Conservation (phyloP, 805 yeast genomes). For the Phaffomyces opuntiae region DNA sequence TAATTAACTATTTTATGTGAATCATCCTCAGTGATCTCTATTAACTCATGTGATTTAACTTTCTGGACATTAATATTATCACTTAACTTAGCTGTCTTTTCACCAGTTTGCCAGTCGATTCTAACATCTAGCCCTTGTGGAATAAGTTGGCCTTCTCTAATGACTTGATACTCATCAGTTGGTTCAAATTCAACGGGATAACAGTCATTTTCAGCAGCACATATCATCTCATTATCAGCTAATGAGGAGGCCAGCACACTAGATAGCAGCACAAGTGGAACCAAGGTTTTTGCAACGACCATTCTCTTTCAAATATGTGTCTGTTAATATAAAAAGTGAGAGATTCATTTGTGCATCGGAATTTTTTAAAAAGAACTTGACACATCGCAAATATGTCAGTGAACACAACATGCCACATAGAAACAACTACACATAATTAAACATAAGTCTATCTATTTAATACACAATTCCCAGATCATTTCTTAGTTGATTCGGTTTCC, state of each 20-base stretch:
- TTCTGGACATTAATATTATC: conserved; percentile 8
- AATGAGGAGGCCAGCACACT: conserved; percentile 2
- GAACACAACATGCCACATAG: no score
- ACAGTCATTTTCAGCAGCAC: conserved; percentile 46
- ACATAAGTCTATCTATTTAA: no score
- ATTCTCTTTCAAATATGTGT: background rate
- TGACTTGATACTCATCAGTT: conserved; percentile 57
- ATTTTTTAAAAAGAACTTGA: no score
- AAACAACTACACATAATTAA: no score
- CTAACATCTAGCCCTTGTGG: conserved; percentile 71
- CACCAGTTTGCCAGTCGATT: conserved; percentile 65
- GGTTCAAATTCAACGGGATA: conserved; percentile 63
- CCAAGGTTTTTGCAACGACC: background rate
- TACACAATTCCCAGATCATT: background rate
- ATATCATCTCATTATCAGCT: conserved; percentile 23
- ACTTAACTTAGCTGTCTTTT: conserved; percentile 59
- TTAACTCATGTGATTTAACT: no score
- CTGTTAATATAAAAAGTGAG: no score
- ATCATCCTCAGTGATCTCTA: background rate
- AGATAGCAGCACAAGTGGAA: background rate
- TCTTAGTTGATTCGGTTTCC: background rate
- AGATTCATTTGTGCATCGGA: no score
- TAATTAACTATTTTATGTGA: background rate
- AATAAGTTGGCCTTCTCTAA: conserved; percentile 64
- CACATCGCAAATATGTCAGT: no score